phyloP scores from a whole-genome alignment of 225 moss, liverwort and hornwort species.

The Antitrichia curtipendula region DNA sequence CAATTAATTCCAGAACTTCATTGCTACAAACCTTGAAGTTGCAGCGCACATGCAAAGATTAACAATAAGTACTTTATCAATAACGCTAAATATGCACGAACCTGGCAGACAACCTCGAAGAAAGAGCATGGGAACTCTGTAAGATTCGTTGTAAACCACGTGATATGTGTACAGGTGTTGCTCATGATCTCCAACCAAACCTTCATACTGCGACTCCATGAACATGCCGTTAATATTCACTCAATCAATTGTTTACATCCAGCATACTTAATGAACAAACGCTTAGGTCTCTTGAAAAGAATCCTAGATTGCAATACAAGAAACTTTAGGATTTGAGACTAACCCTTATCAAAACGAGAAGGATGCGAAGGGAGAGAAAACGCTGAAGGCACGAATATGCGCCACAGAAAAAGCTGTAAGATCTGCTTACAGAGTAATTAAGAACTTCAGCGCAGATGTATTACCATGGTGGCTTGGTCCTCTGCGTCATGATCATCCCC shows the following conservation, averaged over 20 bases:
- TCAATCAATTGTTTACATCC: not conserved
- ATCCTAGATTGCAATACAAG: not conserved
- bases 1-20: not conserved
- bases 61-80: not conserved
- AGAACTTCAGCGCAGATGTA: not conserved
- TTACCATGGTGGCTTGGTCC: constrained; percentile 28
- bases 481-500: constrained; percentile 9
- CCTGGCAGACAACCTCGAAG: constrained; percentile 56
- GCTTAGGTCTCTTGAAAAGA: not conserved
- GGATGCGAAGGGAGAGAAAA: not conserved
- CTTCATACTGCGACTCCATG: constrained; percentile 7
- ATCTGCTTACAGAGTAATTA: not conserved
- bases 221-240: not conserved
- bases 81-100: not conserved
- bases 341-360: not conserved
- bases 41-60: not conserved
- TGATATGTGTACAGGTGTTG: constrained; percentile 59
- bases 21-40: not conserved
- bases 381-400: not conserved
- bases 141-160: constrained; percentile 84
- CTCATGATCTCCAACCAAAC: constrained; percentile 11
- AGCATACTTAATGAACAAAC: not conserved
- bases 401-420: not conserved
- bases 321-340: not conserved
- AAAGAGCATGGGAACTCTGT: constrained; percentile 70